Evolutionary conservation across 106 monocot genomes (phyloP).

Genomic region (Narthecium ossifragum): DNA sequence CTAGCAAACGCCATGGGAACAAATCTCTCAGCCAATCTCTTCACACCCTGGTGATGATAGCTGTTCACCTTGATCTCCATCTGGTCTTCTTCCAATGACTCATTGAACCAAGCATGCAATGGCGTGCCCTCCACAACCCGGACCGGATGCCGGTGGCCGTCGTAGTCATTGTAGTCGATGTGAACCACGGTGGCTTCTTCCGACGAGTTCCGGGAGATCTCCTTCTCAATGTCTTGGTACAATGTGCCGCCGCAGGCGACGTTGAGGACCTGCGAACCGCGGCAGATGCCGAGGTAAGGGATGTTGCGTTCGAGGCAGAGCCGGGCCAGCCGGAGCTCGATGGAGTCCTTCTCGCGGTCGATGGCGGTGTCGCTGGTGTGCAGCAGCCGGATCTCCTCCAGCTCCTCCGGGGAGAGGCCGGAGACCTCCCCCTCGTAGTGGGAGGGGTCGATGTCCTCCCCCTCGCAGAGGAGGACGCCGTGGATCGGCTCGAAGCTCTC

Average conservation of each 20-base stretch:
- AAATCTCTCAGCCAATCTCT: slow-evolving; percentile 69
- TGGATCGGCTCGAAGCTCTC: slow-evolving; percentile 95
- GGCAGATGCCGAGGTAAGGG: slow-evolving; percentile 92
- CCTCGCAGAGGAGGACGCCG: slow-evolving; percentile 93
- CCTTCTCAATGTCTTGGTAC: slow-evolving; percentile 68
- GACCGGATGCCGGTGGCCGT: slow-evolving; percentile 68
- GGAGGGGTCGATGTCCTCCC: slow-evolving; percentile 89
- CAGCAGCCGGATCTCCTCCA: slow-evolving; percentile 53
- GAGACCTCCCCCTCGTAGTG: slow-evolving; percentile 39
- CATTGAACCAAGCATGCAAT: slow-evolving; percentile 53
- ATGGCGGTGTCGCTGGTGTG: slow-evolving; percentile 74
- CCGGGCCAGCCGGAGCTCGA: slow-evolving; percentile 74
- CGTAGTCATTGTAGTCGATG: slow-evolving; percentile 79
- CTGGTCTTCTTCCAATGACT: slow-evolving; percentile 29
- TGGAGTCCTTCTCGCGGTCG: slow-evolving; percentile 83
- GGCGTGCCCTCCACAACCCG: slow-evolving; percentile 46
- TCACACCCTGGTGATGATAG: slow-evolving; percentile 95
- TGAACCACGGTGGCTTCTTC: slow-evolving; percentile 20
- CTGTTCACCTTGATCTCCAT: slow-evolving; percentile 84
- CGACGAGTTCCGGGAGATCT: slow-evolving; percentile 10
- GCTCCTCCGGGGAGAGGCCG: slow-evolving; percentile 47
- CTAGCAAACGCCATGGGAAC: slow-evolving; percentile 61
- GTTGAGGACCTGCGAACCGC: slow-evolving; percentile 91
- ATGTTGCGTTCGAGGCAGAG: slow-evolving; percentile 85
- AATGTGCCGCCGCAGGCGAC: slow-evolving; percentile 80